Evolutionary conservation across 345 rosid species (phyloP), one percentile per base, ranked within the genome.

Genomic region (Populus euphratica): DNA sequence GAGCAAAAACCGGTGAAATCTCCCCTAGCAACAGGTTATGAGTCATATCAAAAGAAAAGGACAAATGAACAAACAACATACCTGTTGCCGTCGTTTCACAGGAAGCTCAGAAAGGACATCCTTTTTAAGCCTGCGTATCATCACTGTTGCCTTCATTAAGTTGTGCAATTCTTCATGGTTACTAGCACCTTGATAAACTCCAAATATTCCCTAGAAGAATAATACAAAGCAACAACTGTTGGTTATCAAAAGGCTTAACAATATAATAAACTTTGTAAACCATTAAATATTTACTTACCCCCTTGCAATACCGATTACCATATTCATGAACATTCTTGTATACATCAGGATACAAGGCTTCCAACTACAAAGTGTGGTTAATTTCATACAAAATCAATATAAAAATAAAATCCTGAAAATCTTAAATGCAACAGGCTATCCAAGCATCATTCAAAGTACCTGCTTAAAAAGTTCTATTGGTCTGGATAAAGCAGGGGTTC

Each of bases 151-250:
- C 91, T 91, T 95, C 89, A 95, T 93, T 90, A 93, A 82, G 89
- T 87, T 91, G 86, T 95, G 99, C 88, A 95, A 86, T 84, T 95
- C 99, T 52, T 95, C 99, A 83, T 95, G 99, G 89, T 95, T 93
- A 85, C 92, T 91, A 70, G 99, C 88, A 69, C 98, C 99, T 88
- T 95, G 98, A 86, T 91, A 95, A 67, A 77, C 31, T 80, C 99
- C 99, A 76, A 93, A 95, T 69, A 86, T 13, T 44, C 98, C 97
- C 98, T 94, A 86, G 31, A 80, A 14, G 54, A 83, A 78, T 50
- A 70, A 64, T 44, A 54, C 59, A 33, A 76, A 39, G 61, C 65
- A 75, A 50, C 27, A 82, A 52, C 25, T 47, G 73, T 35, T 11
- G 52, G 70, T 52, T 67, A 73, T 56, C 47, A 47, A 56, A 49